A percentile compares a stretch with the other conserved stretches of the same genome.
Evolutionary conservation across 352 stramenopile species (phyloP).

Genomic region (Phytopythium delawarense): DNA sequence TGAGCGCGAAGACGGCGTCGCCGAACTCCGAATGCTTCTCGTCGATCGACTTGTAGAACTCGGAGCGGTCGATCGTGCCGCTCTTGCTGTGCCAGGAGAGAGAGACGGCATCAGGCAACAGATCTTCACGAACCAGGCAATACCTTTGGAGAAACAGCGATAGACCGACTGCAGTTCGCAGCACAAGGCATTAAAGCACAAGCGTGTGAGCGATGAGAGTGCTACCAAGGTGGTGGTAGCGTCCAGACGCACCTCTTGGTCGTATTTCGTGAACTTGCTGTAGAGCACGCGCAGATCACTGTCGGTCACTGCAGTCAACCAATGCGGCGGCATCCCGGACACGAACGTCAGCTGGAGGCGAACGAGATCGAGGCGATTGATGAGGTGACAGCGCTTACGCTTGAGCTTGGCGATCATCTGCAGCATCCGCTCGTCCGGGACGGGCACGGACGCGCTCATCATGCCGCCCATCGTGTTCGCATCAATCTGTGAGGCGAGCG

Average conservation of each 20-base stretch:
- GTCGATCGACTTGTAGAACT: constrained; percentile 68
- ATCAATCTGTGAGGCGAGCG: background rate
- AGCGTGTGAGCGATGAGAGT: background rate
- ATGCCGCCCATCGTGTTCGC: constrained; percentile 34
- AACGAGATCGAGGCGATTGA: background rate
- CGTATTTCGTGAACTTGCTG: constrained; percentile 51
- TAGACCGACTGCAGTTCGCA: background rate
- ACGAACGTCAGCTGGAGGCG: background rate
- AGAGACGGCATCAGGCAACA: background rate
- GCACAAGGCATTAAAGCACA: background rate
- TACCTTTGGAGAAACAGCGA: background rate
- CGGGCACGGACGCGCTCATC: constrained; percentile 44
- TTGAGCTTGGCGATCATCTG: constrained; percentile 69
- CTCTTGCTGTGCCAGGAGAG: constrained; percentile 34
- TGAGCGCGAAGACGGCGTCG: constrained; percentile 69
- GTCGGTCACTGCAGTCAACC: constrained; percentile 41
- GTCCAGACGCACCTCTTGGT: constrained; percentile 50
- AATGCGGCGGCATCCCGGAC: too few species aligned
- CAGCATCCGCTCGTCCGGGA: constrained; percentile 62
- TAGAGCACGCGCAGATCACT: constrained; percentile 53
- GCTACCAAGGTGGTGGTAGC: background rate
- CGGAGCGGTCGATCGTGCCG: constrained; percentile 58
- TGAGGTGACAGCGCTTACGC: constrained; percentile 15
- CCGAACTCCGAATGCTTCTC: constrained; percentile 69
- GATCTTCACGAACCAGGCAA: background rate